phyloP scores from a whole-genome alignment of 1,284 basidiomycete genomes.

The Trichosporon faecale region DNA sequence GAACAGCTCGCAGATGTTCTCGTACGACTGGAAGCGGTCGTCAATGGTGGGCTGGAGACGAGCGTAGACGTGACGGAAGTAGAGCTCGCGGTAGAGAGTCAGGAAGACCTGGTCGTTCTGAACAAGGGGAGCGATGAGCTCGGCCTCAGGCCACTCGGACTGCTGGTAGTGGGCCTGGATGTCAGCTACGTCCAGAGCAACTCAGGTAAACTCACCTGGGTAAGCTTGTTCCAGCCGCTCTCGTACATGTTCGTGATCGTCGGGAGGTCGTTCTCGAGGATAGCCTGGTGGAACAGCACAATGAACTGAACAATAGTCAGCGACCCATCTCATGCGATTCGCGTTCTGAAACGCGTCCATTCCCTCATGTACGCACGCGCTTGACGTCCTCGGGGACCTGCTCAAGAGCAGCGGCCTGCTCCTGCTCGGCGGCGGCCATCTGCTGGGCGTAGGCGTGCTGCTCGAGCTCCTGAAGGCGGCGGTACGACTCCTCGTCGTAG shows the following conservation, averaged over 20 bases:
- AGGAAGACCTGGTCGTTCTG: conserved; percentile 93
- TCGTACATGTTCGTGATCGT: conserved; percentile 91
- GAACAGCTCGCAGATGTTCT: conserved; percentile 97
- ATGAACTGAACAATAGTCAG: conserved; percentile 63
- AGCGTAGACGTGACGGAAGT: conserved; percentile 79
- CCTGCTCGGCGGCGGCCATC: conserved; percentile 36
- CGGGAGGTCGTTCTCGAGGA: conserved; percentile 77
- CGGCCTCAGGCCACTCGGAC: conserved; percentile 96
- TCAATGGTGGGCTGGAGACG: conserved; percentile 91
- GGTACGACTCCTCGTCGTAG: conserved; percentile 43
- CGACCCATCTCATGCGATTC: background rate
- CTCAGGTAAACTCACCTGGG: conserved; percentile 51
- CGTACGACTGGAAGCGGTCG: conserved; percentile 97
- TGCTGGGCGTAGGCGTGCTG: conserved; percentile 45
- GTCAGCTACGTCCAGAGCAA: background rate
- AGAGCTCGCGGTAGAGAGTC: conserved; percentile 82
- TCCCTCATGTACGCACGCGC: conserved; percentile 37
- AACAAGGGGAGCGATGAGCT: conserved; percentile 88
- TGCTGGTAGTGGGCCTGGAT: conserved; percentile 91
- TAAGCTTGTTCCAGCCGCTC: conserved; percentile 93
- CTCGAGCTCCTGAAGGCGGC: conserved; percentile 42
- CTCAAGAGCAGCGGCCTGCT: conserved; percentile 42
- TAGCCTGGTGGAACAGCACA: conserved; percentile 76
- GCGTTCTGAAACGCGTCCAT: background rate
- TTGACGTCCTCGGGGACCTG: conserved; percentile 52